These are phyloP conservation scores for Cyclotella atomus DNA, from an alignment of 108 stramenopile species.

Conservation along the genomic window DNA sequence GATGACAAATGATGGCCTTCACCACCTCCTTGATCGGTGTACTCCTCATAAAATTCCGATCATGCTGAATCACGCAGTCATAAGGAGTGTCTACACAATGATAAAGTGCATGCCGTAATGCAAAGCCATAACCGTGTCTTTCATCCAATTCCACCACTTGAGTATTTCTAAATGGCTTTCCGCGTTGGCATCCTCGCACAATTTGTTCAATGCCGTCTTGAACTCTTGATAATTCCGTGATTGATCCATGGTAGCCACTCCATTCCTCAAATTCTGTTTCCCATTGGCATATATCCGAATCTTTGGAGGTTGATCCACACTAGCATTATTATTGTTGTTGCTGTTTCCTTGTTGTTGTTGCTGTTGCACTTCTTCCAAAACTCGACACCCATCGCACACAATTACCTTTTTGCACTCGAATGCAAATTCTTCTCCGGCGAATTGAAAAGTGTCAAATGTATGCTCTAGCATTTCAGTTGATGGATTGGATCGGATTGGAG, in stretches of 20 bases:
- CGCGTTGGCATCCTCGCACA: conserved; percentile 49
- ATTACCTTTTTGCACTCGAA: conserved; percentile 79
- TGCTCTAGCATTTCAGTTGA: conserved; percentile 78
- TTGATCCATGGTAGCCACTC: conserved; percentile 73
- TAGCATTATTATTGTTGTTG: background rate
- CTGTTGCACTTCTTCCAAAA: conserved; percentile 37
- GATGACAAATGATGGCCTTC: conserved; percentile 64
- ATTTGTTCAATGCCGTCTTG: conserved; percentile 57
- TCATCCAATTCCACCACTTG: conserved; percentile 67
- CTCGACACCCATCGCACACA: conserved; percentile 78
- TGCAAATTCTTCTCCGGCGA: conserved; percentile 75
- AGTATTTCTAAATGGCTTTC: conserved; percentile 57
- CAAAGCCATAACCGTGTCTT: conserved; percentile 89
- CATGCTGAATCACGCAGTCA: conserved; percentile 91
- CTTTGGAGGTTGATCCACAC: conserved; percentile 1
- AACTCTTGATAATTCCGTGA: conserved; percentile 67
- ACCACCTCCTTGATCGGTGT: conserved; percentile 68
- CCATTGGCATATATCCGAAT: conserved; percentile 67
- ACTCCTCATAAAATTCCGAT: conserved; percentile 86
- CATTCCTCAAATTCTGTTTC: conserved; percentile 82
- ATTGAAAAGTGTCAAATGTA: conserved; percentile 70
- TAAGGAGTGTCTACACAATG: conserved; percentile 72
- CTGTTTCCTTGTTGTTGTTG: too few species aligned
- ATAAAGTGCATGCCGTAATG: conserved; percentile 72
- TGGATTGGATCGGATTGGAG: conserved; percentile 85